Percentiles rank a stretch among this genome's conserved stretches.
Evolutionary conservation across 768 basidiomycete genomes (phyloP).

Genomic region (Hydnomerulius pinastri): DNA sequence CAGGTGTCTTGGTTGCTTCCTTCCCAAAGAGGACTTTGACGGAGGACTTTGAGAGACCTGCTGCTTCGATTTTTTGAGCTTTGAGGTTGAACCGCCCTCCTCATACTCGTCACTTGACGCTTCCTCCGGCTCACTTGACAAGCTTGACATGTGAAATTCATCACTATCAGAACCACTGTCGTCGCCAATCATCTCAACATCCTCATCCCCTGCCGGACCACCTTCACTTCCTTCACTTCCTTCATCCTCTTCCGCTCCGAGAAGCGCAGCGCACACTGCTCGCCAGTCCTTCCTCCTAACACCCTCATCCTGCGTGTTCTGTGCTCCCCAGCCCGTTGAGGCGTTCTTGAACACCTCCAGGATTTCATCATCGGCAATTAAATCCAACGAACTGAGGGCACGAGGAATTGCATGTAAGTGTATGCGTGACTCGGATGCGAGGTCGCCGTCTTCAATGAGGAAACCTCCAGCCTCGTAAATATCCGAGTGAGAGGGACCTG

Average conservation of each 20-base stretch:
- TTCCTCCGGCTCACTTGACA: conserved; percentile 25
- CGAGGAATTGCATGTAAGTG: conserved; percentile 56
- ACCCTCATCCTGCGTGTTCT: conserved; percentile 30
- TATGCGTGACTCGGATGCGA: conserved; percentile 36
- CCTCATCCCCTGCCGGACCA: conserved; percentile 12
- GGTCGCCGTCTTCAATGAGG: conserved; percentile 25
- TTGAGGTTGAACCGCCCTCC: conserved; percentile 11
- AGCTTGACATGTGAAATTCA: conserved; percentile 26
- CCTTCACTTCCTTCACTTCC: conserved; percentile 25
- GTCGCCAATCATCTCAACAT: conserved; percentile 16
- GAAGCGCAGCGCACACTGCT: conserved; percentile 73
- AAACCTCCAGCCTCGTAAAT: conserved; percentile 33
- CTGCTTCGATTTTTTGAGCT: conserved; percentile 10
- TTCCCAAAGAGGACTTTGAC: conserved; percentile 1
- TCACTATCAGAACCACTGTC: conserved; percentile 35
- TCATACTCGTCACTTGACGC: conserved; percentile 34
- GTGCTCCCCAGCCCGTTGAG: conserved; percentile 65
- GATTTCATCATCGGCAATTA: conserved; percentile 74
- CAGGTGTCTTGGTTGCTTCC: conserved; percentile 27
- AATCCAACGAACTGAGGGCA: conserved; percentile 63
- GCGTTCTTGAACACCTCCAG: conserved; percentile 75
- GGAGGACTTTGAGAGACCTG: conserved; percentile 5
- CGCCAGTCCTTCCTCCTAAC: conserved; percentile 76
- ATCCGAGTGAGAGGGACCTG: conserved; percentile 9
- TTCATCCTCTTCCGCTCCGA: conserved; percentile 44